phyloP scores from a whole-genome alignment of 257 asterid species.

The Ehretia macrophylla region DNA sequence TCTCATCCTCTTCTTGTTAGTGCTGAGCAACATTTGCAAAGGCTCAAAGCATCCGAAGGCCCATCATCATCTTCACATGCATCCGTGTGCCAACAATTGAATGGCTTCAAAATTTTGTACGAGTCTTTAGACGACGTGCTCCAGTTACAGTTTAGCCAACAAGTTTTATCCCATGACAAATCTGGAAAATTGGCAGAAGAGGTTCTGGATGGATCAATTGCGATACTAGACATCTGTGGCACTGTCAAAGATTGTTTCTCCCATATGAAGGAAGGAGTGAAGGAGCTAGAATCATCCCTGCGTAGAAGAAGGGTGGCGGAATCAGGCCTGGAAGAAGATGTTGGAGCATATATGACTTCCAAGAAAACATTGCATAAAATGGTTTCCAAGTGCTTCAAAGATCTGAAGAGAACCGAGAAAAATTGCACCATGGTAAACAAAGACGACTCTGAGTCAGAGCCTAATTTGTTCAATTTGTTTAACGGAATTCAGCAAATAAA shows the following conservation, averaged over 20 bases:
- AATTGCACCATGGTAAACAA: not conserved
- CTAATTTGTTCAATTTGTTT: conserved; percentile 11
- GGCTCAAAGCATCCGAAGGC: conserved; percentile 23
- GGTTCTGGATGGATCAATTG: conserved; percentile 26
- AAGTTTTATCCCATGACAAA: conserved; percentile 11
- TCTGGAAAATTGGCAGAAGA: conserved; percentile 14
- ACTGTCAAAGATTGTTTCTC: conserved; percentile 20
- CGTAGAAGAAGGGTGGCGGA: conserved; percentile 24
- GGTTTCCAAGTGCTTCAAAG: conserved; percentile 26
- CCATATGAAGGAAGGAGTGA: conserved; percentile 28
- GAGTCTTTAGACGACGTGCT: conserved; percentile 27
- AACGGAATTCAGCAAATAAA: conserved; percentile 22
- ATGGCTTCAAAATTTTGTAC: conserved; percentile 31
- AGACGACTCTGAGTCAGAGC: not conserved
- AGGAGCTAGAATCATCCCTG: conserved; percentile 29
- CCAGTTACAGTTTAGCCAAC: conserved; percentile 35
- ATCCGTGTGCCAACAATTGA: conserved; percentile 26
- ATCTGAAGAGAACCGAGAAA: conserved; percentile 12
- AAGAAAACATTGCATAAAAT: conserved; percentile 19
- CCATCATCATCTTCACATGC: conserved; percentile 19
- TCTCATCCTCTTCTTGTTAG: conserved; percentile 27
- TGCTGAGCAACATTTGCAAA: conserved; percentile 20
- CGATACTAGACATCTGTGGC: conserved; percentile 28
- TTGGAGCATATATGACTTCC: conserved; percentile 18
- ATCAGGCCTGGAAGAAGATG: conserved; percentile 1